Percentiles rank a stretch among this genome's conserved stretches.
Evolutionary conservation across 73 alveolate species (phyloP).

Genomic region (Durusdinium trenchii): DNA sequence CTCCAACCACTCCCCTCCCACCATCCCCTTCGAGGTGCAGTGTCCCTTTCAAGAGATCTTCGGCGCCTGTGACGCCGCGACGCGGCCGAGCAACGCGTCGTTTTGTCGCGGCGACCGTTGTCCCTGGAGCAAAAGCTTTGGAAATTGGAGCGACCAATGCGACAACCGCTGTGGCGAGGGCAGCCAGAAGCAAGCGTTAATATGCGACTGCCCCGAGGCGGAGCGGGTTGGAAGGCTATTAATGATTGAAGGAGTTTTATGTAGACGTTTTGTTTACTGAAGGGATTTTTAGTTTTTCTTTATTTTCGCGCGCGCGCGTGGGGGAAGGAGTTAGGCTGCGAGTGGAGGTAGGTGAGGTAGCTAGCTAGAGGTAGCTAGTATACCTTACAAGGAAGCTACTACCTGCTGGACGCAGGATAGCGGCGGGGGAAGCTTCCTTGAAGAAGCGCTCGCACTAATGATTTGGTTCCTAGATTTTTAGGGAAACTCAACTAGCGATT

Average conservation of each 20-base stretch:
- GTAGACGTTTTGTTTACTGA: neutral
- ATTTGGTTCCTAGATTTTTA: too few relatives aligned
- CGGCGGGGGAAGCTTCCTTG: too few relatives aligned
- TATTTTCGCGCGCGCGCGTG: too few relatives aligned
- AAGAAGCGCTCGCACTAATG: too few relatives aligned
- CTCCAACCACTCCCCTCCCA: too few relatives aligned
- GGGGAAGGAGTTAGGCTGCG: neutral
- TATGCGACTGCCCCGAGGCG: constrained; percentile 72
- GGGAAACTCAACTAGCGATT: too few relatives aligned
- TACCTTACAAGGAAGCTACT: neutral
- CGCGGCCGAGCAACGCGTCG: constrained; percentile 15
- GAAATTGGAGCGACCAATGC: constrained; percentile 82
- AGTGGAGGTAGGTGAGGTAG: neutral
- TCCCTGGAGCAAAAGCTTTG: constrained; percentile 81
- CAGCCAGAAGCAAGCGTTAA: neutral
- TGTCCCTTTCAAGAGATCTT: constrained; percentile 81
- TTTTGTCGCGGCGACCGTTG: constrained; percentile 54
- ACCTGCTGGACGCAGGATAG: neutral
- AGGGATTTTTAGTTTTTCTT: neutral
- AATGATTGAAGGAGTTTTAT: too few relatives aligned
- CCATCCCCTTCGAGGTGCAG: too few relatives aligned
- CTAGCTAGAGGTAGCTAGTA: neutral
- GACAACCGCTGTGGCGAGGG: constrained; percentile 72
- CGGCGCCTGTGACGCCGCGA: constrained; percentile 63
- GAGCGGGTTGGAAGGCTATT: neutral